These are phyloP conservation scores for Penicillium decumbens DNA, from an alignment of 2,329 filamentous ascomycete genomes.

Conservation along the genomic window DNA sequence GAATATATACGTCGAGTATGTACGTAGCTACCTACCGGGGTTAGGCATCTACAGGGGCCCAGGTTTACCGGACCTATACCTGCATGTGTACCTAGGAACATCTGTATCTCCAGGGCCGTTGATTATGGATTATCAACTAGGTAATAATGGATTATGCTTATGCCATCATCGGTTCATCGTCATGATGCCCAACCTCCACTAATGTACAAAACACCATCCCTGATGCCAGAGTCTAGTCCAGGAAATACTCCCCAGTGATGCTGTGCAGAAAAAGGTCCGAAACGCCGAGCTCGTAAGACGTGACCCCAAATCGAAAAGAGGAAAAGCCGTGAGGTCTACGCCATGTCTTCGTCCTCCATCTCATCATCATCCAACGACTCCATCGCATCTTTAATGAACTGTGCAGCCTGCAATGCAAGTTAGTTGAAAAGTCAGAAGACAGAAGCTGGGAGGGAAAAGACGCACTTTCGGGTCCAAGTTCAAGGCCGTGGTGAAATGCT, in stretches of 20 bases:
- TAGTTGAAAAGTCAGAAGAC: slow-evolving; percentile 6
- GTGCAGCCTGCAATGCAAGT: slow-evolving; percentile 62
- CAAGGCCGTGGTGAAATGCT: slow-evolving; percentile 88
- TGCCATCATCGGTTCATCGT: slow-evolving; percentile 7
- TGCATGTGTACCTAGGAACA: neutral
- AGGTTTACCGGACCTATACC: neutral
- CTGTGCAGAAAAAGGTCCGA: slow-evolving; percentile 19
- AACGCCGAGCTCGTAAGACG: slow-evolving; percentile 19
- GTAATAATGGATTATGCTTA: slow-evolving; percentile 17
- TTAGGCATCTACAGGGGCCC: too few relatives aligned
- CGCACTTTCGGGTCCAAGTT: slow-evolving; percentile 93
- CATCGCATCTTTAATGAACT: slow-evolving; percentile 94
- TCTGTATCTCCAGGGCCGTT: neutral
- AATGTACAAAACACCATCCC: slow-evolving; percentile 36
- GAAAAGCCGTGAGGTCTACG: slow-evolving; percentile 29
- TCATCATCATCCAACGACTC: slow-evolving; percentile 74
- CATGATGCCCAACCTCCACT: slow-evolving; percentile 22
- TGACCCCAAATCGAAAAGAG: slow-evolving; percentile 8
- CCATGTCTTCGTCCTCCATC: slow-evolving; percentile 55
- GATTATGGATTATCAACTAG: slow-evolving; percentile 1
- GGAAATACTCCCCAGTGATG: slow-evolving; percentile 25
- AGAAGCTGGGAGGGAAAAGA: slow-evolving; percentile 1
- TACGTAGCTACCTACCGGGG: too few relatives aligned
- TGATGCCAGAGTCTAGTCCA: slow-evolving; percentile 24
- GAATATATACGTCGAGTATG: neutral